Evolutionary conservation across 163 green algal species (phyloP), one percentile per base, ranked within the genome.

Genomic region (Chlamydomonas reinhardtii): DNA sequence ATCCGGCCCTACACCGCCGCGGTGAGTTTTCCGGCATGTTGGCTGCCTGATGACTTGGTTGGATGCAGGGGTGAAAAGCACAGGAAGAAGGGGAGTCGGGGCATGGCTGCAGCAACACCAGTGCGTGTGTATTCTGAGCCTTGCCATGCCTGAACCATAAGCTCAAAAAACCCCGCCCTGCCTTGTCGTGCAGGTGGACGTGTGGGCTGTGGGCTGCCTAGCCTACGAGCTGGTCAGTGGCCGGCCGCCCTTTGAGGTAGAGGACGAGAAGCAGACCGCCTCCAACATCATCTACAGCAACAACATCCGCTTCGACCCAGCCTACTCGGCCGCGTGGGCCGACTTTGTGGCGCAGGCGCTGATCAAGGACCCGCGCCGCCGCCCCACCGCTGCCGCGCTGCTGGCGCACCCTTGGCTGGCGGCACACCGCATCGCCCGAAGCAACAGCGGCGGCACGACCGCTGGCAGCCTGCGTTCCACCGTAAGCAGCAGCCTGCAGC

Each of bases 231-330:
- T 96, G 61, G 87, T 97, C 39, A 89, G 92, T 17, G 93, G 93
- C 27, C 85, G 89, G 82, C 94, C 96, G 37, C 96, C 96, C 0
- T 98, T 98, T 88, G 95, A 97, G 87, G 91, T 96, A 16, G 94
- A 96, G 65, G 91, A 95, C 59, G 94, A 97, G 87, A 89, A 88
- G 6, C 88, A 96, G 88, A 97, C 94, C 4, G 94, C 93, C 73
- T 89, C 85, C n/a, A 90, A 93, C 68, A 97, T 97, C 91, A 95
- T 97, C 89, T 94, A 94, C 88, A 90, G 76, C 74, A 92, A 96
- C 76, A 88, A 92, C 54, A 93, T 96, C 80, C 71, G 86, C 27
- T 96, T 95, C 79, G 70, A 79, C 32, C 27, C 73, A 0, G 83
- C 71, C 1, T 73, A 89, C 75, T 90, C 87, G 0, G 32, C 71